Evolutionary conservation across 208 protist species (phyloP).

Genomic region (Acanthamoeba castellanii): DNA sequence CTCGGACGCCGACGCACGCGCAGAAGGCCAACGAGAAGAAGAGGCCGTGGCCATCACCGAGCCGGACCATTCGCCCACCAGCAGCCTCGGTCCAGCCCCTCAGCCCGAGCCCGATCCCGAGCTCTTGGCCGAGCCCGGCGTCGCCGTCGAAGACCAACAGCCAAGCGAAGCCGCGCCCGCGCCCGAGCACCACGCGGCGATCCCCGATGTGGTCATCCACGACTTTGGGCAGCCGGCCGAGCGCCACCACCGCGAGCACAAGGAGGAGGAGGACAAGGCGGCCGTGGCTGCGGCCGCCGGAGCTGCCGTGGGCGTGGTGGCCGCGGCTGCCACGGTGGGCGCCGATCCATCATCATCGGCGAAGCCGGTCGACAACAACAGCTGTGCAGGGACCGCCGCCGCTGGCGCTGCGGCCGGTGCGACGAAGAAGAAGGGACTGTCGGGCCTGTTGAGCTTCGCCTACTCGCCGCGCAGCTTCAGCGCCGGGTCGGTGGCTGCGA

Average conservation of each 20-base stretch:
- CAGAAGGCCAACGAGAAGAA: not conserved
- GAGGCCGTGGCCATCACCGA: too few species aligned
- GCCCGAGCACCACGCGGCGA: not conserved
- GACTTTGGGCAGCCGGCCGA: not conserved
- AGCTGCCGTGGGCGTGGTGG: not conserved
- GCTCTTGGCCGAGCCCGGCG: not conserved
- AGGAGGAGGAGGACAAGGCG: not conserved
- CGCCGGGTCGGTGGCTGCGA: not conserved
- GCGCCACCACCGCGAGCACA: too few species aligned
- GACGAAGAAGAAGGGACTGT: not conserved
- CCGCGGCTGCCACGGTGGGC: too few species aligned
- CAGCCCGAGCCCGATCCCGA: not conserved
- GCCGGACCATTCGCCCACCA: too few species aligned
- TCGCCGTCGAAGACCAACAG: not conserved
- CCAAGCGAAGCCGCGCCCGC: not conserved
- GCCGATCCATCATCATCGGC: too few species aligned
- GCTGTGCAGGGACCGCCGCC: not conserved
- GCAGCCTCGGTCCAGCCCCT: not conserved
- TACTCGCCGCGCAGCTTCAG: conserved; percentile 1
- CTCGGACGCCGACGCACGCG: not conserved
- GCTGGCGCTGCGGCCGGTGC: not conserved
- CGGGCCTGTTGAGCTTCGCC: conserved; percentile 14
- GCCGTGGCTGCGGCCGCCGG: too few species aligned
- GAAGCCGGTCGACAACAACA: not conserved
- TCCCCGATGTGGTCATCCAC: not conserved